Evolutionary conservation across 768 basidiomycete species (phyloP).

Genomic region (Phaffia australis): DNA sequence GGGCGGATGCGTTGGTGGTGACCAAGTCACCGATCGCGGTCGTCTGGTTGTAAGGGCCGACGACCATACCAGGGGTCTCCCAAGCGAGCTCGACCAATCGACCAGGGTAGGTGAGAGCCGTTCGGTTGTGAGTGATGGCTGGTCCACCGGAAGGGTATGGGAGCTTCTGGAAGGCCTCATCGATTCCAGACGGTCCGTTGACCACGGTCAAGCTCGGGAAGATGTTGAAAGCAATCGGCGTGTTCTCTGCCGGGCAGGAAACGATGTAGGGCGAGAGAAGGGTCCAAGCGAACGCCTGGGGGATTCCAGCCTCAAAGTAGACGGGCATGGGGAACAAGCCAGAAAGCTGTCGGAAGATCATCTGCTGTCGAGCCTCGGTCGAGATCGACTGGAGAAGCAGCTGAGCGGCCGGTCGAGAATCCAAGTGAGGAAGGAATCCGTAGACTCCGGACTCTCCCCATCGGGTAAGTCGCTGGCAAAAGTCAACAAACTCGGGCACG

Average conservation of each 20-base stretch:
- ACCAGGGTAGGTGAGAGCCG: conserved; percentile 45
- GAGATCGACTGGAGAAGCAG: conserved; percentile 51
- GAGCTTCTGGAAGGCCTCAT: conserved; percentile 1
- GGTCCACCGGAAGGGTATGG: conserved; percentile 39
- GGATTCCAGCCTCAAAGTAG: conserved; percentile 42
- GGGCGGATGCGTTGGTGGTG: conserved; percentile 39
- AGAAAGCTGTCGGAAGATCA: conserved; percentile 54
- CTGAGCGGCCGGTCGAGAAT: conserved; percentile 48
- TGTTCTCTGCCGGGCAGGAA: conserved; percentile 48
- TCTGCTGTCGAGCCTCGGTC: conserved; percentile 55
- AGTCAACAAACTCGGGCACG: conserved; percentile 37
- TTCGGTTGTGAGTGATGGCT: conserved; percentile 50
- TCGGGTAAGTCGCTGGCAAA: conserved; percentile 40
- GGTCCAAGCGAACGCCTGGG: conserved; percentile 56
- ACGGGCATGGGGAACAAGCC: conserved; percentile 54
- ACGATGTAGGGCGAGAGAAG: conserved; percentile 48
- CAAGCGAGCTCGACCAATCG: conserved; percentile 45
- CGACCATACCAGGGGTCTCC: conserved; percentile 49
- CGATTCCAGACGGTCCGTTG: conserved; percentile 35
- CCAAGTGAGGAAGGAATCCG: conserved; percentile 53
- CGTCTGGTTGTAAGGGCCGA: conserved; percentile 46
- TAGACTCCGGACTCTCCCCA: conserved; percentile 53
- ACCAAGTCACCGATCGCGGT: conserved; percentile 41
- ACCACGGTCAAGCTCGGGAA: conserved; percentile 50
- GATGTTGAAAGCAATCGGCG: conserved; percentile 47